Conservation (phyloP, 345 rosid genomes). For the Lepidium africanum region DNA sequence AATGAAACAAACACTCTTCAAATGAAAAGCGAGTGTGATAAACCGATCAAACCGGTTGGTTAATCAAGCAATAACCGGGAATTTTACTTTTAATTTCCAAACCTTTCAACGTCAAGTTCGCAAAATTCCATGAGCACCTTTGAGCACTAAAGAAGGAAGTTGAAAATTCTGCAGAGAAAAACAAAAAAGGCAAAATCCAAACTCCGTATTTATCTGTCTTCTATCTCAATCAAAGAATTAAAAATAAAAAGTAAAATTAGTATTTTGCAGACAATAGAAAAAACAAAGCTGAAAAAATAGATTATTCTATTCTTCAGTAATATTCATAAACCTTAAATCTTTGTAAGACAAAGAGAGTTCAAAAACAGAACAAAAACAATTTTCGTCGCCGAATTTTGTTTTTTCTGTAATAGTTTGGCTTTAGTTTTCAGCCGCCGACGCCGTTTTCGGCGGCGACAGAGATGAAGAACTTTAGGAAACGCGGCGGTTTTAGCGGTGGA, state of each 20-base stretch:
- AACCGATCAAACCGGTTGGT: slow-evolving; percentile 1
- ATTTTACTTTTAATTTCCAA: neutral
- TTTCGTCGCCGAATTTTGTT: neutral
- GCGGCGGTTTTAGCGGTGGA: slow-evolving; percentile 19
- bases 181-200: neutral
- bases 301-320: neutral
- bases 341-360: neutral
- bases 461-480: slow-evolving; percentile 45
- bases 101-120: slow-evolving; percentile 13
- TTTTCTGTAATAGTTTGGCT: neutral
- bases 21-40: neutral
- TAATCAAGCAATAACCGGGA: neutral
- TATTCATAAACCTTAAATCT: neutral
- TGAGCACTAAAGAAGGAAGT: slow-evolving; percentile 2
- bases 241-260: neutral
- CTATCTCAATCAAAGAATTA: neutral
- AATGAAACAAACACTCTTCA: neutral
- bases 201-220: neutral
- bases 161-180: too few relatives aligned
- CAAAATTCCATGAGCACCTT: neutral
- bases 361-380: neutral
- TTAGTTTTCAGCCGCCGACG: neutral
- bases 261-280: neutral
- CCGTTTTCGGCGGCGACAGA: neutral
- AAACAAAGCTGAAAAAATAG: neutral